Evolutionary conservation across 108 stramenopile species (phyloP).

Genomic region (Tribonema minus): DNA sequence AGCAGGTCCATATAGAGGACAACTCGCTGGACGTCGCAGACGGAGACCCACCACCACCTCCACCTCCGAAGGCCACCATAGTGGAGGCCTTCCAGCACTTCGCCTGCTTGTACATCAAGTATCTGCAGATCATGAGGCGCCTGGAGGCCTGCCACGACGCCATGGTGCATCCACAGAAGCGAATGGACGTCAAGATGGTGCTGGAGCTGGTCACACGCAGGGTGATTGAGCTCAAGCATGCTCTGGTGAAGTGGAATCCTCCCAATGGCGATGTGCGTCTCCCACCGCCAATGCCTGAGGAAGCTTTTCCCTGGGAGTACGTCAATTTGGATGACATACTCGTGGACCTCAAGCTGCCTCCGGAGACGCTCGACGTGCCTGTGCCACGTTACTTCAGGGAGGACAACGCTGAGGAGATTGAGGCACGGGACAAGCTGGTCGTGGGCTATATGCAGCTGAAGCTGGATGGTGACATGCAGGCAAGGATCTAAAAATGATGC

Average conservation of each 20-base stretch:
- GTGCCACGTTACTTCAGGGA: conserved; percentile 66
- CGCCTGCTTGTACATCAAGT: conserved; percentile 71
- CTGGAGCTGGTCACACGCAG: conserved; percentile 70
- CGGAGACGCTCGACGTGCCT: conserved; percentile 66
- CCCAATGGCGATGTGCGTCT: conserved; percentile 63
- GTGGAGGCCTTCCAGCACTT: conserved; percentile 68
- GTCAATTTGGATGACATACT: conserved; percentile 65
- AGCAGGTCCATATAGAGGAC: conserved; percentile 63
- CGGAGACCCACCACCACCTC: conserved; percentile 23
- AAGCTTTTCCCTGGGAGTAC: conserved; percentile 75
- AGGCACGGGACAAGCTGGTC: conserved; percentile 57
- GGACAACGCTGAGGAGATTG: conserved; percentile 32
- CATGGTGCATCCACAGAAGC: conserved; percentile 76
- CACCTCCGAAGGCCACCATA: conserved; percentile 51
- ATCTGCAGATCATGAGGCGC: conserved; percentile 61
- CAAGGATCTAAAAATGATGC: too few relatives aligned
- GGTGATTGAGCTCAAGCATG: conserved; percentile 69
- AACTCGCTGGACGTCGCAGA: conserved; percentile 41
- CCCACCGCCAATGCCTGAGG: conserved; percentile 8
- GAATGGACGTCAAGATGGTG: conserved; percentile 66
- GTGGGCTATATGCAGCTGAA: conserved; percentile 54
- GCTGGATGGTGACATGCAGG: too few relatives aligned
- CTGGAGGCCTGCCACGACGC: conserved; percentile 69
- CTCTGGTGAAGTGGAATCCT: conserved; percentile 77
- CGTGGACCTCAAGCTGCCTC: conserved; percentile 67